Evolutionary conservation across 352 stramenopile species (phyloP).

Genomic region (Globisporangium paddicum): DNA sequence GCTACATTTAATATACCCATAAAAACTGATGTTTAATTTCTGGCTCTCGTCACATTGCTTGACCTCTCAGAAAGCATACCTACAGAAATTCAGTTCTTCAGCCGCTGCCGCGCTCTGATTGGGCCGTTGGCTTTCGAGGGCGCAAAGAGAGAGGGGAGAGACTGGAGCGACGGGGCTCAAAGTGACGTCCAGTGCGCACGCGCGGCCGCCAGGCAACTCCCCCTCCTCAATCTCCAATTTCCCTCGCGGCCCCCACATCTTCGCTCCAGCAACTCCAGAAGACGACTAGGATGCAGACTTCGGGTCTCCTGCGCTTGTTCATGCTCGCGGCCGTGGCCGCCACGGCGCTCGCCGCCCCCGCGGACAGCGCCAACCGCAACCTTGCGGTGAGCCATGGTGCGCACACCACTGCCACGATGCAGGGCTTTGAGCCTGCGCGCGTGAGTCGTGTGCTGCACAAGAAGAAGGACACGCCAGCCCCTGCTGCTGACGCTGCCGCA

Average conservation of each 20-base stretch:
- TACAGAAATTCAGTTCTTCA: constrained; percentile 13
- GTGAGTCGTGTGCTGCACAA: constrained; percentile 31
- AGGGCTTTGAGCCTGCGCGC: constrained; percentile 18
- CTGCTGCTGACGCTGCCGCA: constrained; percentile 8
- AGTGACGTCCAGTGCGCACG: constrained; percentile 17
- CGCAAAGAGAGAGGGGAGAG: constrained; percentile 7
- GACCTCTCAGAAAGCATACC: not conserved
- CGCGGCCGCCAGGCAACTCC: not conserved
- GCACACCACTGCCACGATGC: constrained; percentile 7
- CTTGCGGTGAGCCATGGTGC: constrained; percentile 16
- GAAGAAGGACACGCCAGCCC: constrained; percentile 10
- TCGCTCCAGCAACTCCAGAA: constrained; percentile 13
- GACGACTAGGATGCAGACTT: constrained; percentile 45
- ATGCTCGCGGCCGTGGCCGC: constrained; percentile 45
- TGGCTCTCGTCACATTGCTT: not conserved
- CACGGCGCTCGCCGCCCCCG: constrained; percentile 29
- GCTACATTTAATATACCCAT: not conserved
- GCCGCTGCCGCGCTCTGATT: constrained; percentile 6
- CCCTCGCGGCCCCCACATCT: constrained; percentile 11
- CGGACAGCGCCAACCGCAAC: constrained; percentile 13
- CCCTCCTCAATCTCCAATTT: constrained; percentile 57
- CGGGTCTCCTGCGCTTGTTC: constrained; percentile 41
- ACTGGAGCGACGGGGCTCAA: constrained; percentile 5
- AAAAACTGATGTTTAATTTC: not conserved
- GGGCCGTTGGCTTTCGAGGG: not conserved